Evolutionary conservation across 176 grass and related monocot genomes (phyloP).

Genomic region (Eragrostis curvula): DNA sequence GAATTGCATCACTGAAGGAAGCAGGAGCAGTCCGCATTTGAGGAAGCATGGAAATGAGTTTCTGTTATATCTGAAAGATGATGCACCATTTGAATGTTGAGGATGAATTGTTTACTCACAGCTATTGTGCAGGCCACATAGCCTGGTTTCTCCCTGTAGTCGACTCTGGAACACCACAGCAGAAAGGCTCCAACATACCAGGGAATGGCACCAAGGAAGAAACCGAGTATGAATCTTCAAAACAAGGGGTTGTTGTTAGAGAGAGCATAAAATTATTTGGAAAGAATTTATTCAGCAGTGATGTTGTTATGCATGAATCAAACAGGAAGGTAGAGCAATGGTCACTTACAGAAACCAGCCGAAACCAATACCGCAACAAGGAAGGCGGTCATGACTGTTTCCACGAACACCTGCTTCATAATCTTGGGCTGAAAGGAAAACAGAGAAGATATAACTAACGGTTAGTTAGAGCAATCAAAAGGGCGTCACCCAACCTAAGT

Average conservation of each 20-base stretch:
- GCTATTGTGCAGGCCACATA: slow-evolving; percentile 79
- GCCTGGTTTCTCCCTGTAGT: slow-evolving; percentile 84
- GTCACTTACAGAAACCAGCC: slow-evolving; percentile 91
- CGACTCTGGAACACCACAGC: slow-evolving; percentile 63
- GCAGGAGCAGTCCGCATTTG: slow-evolving; percentile 11
- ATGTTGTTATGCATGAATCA: slow-evolving; percentile 20
- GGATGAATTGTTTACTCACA: slow-evolving; percentile 51
- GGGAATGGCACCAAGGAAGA: slow-evolving; percentile 84
- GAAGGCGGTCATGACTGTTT: slow-evolving; percentile 54
- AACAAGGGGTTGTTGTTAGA: slow-evolving; percentile 8
- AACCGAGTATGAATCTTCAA: slow-evolving; percentile 84
- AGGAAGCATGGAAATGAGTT: background rate
- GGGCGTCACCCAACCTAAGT: no score
- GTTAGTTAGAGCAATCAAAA: no score
- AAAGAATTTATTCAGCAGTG: background rate
- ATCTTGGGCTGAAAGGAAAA: slow-evolving; percentile 51
- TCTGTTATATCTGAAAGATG: slow-evolving; percentile 6
- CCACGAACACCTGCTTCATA: slow-evolving; percentile 49
- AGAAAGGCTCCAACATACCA: slow-evolving; percentile 91
- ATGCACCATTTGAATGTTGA: background rate
- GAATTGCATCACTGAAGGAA: background rate
- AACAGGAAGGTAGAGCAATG: background rate
- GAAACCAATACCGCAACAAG: slow-evolving; percentile 78
- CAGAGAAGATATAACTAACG: background rate
- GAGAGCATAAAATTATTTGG: slow-evolving; percentile 6